phyloP scores from a whole-genome alignment of 352 stramenopile genomes.

The Phytophthora fragariaefolia region DNA sequence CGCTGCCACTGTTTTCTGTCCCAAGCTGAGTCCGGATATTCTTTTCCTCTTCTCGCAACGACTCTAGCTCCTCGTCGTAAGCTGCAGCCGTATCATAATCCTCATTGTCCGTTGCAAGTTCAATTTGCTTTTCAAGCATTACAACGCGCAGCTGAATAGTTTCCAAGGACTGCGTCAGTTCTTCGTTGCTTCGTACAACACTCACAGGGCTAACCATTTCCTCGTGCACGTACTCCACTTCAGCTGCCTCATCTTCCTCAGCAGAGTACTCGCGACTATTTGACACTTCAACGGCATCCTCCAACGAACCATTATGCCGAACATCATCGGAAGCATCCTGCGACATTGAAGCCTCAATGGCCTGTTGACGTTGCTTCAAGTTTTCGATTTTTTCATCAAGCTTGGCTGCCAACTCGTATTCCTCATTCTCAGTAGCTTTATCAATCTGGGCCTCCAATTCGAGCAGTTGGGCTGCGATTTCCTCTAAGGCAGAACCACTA shows the following conservation, averaged over 20 bases:
- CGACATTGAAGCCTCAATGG: constrained; percentile 42
- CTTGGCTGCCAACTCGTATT: constrained; percentile 80
- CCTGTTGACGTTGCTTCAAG: constrained; percentile 59
- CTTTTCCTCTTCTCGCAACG: constrained; percentile 60
- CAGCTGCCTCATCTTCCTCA: constrained; percentile 29
- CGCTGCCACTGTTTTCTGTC: constrained; percentile 1
- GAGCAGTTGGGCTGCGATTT: constrained; percentile 62
- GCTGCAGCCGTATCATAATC: constrained; percentile 67
- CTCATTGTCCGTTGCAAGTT: constrained; percentile 71
- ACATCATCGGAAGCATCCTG: constrained; percentile 25
- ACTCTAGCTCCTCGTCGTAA: constrained; percentile 71
- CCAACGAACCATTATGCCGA: constrained; percentile 9
- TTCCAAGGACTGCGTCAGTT: constrained; percentile 53
- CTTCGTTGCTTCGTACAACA: constrained; percentile 32
- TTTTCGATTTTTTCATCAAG: constrained; percentile 78
- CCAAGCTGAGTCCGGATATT: constrained; percentile 39
- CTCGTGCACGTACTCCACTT: constrained; percentile 36
- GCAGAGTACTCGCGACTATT: constrained; percentile 32
- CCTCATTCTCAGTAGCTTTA: constrained; percentile 77
- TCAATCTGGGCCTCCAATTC: constrained; percentile 77
- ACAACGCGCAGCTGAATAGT: constrained; percentile 53
- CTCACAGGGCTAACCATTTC: constrained; percentile 50
- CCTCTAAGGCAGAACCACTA: constrained; percentile 47
- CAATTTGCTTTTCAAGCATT: constrained; percentile 71
- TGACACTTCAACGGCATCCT: constrained; percentile 21